Base-by-base conservation (phyloP, 176 grass and related monocot genomes). In the Puya raimondii region DNA sequence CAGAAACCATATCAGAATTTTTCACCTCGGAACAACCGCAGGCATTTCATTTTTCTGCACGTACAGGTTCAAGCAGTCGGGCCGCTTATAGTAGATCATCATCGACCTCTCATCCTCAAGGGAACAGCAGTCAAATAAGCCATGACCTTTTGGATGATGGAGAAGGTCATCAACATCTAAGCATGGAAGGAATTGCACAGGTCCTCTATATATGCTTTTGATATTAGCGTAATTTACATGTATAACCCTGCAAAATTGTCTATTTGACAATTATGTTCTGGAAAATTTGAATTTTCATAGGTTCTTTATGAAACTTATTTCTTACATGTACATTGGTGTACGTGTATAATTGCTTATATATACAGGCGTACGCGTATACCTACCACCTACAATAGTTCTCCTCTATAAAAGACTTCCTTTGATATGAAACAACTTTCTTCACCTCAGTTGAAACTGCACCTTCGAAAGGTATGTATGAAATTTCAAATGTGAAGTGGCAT, bases 121-220 rank as follows among this genome's bases (percentile, higher is more conserved):
- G 26, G 13, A 65, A 25, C 64, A 65, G 25, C 25, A 1, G 11
- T 14, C 64, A 65, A 65, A 65, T n/a, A 26, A 27, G 23, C 23
- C 12, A 65, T 65, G 64, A 14, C 64, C 20, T 25, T 65, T 26
- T 65, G 22, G 23, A 25, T 14, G 64, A 23, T 13, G 13, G 64
- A 65, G 23, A 42, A n/a, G 23, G 64, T 13, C 29, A 47, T 13
- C 64, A 29, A 13, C 64, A n/a, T 26, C 13, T 65, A 13, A 65
- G 15, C 64, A 33, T 65, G 64, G 64, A 65, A 29, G 64, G 22
- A 65, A 65, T 42, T 65, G 25, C 20, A n/a, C 22, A 65, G 64
- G 64, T 65, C 20, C 23, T 65, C 23, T 54, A 42, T 65, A 65
- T 42, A 16, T 11, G 15, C 25, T 65, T 65, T 25, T 65, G 10